Base-by-base conservation (phyloP, 2,329 filamentous ascomycete species). In the Nigrospora sphaerica region DNA sequence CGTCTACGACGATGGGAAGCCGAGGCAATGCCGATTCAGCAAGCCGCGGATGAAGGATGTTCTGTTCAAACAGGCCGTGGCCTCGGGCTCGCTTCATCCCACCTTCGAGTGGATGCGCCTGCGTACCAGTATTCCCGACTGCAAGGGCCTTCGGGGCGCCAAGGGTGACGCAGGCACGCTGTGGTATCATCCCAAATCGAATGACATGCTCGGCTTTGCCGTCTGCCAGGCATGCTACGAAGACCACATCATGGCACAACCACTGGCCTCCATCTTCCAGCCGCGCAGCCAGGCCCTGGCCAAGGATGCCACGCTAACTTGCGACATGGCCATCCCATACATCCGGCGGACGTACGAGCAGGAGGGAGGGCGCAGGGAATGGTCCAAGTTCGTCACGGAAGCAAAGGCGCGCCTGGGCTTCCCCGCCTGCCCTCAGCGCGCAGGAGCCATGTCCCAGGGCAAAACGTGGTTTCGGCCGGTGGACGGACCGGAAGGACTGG, bases 391-490 rank as follows among this genome's bases (percentile, higher is more conserved):
- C 47, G 56, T 52, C 6, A 42, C 41, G 3, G 62, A 64, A 28
- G 60, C 60, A 4, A 57, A 57, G 6, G 53, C 54, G 0, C 52
- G 65, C 0, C 36, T 65, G 17, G 41, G 52, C 5, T 46, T 62
- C 7, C 50, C 55, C 1, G 39, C 50, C 0, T 70, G 67, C 45
- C 62, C 61, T 5, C 50, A 49, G 32, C 42, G 46, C 12, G 43
- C 52, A 4, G 31, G 35, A 2, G 51, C 57, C 39, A 50, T 50
- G 12, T 54, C 56, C 1, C 50, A 51, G n/a, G 55, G 55, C 0
- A 54, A 55, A 6, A 53, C 49, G 5, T 70, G 66, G 67, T 68
- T 62, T 48, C 52, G 58, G 4, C 60, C 63, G 6, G 46, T 41
- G 17, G 49, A 49, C 0, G 54, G 59, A 1, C 59, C 57, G 0